Evolutionary conservation across 176 grass and related monocot genomes (phyloP).

Genomic region (Stipa capillata): DNA sequence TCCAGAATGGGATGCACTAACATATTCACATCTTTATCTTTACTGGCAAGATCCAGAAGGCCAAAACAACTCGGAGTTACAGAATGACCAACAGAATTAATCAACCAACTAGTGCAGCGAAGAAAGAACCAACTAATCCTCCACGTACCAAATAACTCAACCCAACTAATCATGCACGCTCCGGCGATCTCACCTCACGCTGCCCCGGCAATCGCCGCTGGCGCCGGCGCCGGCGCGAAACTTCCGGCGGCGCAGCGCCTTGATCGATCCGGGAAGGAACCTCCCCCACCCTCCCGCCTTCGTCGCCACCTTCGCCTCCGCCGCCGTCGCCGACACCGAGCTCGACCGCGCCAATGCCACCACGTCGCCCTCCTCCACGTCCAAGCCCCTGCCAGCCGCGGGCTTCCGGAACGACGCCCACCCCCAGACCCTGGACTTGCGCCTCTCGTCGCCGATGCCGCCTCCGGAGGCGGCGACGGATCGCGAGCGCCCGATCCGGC

Average conservation of each 20-base stretch:
- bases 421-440: conserved; percentile 23
- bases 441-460: background rate
- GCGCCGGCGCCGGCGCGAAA: background rate
- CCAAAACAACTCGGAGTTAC: background rate
- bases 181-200: background rate
- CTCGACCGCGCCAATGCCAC: conserved; percentile 47
- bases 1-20: background rate
- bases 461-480: conserved; percentile 17
- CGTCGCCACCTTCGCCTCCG: background rate
- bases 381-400: background rate
- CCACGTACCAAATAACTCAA: background rate
- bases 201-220: background rate
- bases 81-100: background rate
- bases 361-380: background rate
- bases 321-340: conserved; percentile 12
- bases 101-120: background rate
- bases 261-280: conserved; percentile 56
- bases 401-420: conserved; percentile 40
- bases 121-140: background rate
- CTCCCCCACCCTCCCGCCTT: conserved; percentile 32
- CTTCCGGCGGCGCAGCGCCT: conserved; percentile 53
- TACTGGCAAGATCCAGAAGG: background rate
- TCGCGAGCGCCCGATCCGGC: conserved; percentile 42
- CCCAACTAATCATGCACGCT: background rate
- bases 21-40: conserved; percentile 2